Evolutionary conservation across 331 rosid species (phyloP).

Genomic region (Quercus tomentella): DNA sequence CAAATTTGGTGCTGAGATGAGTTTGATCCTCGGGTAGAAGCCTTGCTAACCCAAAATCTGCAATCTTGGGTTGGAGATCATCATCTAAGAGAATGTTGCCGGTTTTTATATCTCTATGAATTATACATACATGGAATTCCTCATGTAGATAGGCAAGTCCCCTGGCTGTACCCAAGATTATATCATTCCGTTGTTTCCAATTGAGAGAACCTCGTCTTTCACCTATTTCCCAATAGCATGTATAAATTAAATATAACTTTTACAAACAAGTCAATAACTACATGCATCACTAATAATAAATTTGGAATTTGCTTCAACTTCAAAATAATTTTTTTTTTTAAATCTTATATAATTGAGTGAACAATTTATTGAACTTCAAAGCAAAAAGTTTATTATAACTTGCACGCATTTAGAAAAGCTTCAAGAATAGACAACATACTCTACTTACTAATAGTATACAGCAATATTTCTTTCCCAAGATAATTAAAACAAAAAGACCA

Average conservation of each 20-base stretch:
- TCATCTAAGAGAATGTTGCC: conserved; percentile 58
- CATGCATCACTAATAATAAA: too few relatives aligned
- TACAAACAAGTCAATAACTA: too few relatives aligned
- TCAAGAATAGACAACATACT: too few relatives aligned
- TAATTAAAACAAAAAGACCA: too few relatives aligned
- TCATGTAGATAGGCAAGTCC: conserved; percentile 70
- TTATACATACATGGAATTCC: conserved; percentile 56
- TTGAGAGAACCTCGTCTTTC: conserved; percentile 42
- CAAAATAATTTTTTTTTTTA: too few relatives aligned
- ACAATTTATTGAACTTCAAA: too few relatives aligned
- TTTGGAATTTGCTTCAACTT: too few relatives aligned
- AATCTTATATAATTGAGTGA: too few relatives aligned
- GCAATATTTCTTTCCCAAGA: too few relatives aligned
- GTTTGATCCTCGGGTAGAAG: conserved; percentile 50
- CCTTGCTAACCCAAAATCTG: conserved; percentile 70
- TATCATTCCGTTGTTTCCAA: conserved; percentile 53
- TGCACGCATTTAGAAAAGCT: too few relatives aligned
- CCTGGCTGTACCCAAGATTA: conserved; percentile 55
- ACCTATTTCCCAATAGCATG: conserved; percentile 24
- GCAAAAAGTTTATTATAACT: too few relatives aligned
- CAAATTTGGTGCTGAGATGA: conserved; percentile 67
- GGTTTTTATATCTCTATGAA: conserved; percentile 69
- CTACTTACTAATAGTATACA: too few relatives aligned
- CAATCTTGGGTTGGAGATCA: conserved; percentile 51
- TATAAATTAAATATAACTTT: not conserved